Percentiles rank a stretch among this genome's conserved stretches.
phyloP scores from a whole-genome alignment of 441 rosid genomes.

The Erodium texanum region DNA sequence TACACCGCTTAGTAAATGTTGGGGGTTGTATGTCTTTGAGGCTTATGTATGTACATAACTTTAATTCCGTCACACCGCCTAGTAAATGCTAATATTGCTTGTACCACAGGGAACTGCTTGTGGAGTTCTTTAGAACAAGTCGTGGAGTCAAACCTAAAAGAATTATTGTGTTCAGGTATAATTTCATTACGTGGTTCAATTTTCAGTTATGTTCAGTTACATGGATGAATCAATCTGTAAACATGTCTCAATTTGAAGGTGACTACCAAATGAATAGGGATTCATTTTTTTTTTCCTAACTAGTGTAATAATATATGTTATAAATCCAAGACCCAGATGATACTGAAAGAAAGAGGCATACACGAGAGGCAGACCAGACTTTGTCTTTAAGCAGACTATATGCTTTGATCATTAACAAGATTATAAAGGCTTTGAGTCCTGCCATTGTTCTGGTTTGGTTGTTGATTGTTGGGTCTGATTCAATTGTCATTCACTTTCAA shows the following conservation, averaged over 20 bases:
- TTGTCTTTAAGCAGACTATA: no score
- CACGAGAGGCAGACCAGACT: background rate
- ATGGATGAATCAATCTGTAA: background rate
- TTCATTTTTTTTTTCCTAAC: background rate
- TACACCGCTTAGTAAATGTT: no score
- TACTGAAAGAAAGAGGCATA: background rate
- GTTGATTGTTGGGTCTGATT: background rate
- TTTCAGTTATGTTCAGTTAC: background rate
- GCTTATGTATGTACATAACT: background rate
- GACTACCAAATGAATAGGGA: background rate
- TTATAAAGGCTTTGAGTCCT: no score
- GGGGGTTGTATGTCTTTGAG: background rate
- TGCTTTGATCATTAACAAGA: no score
- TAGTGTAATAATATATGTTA: background rate
- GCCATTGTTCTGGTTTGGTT: background rate
- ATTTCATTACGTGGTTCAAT: background rate
- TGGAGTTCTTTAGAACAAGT: conserved; percentile 61
- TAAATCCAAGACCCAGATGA: background rate
- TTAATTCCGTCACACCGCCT: conserved; percentile 4
- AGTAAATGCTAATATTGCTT: conserved; percentile 12
- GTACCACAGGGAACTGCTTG: conserved; percentile 52
- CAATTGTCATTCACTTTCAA: conserved; percentile 4
- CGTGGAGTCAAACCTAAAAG: conserved; percentile 52
- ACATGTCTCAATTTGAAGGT: background rate
- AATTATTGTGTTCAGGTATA: conserved; percentile 79